Conservation (phyloP, 208 protist species). For the Wallacemonas sp. region DNA sequence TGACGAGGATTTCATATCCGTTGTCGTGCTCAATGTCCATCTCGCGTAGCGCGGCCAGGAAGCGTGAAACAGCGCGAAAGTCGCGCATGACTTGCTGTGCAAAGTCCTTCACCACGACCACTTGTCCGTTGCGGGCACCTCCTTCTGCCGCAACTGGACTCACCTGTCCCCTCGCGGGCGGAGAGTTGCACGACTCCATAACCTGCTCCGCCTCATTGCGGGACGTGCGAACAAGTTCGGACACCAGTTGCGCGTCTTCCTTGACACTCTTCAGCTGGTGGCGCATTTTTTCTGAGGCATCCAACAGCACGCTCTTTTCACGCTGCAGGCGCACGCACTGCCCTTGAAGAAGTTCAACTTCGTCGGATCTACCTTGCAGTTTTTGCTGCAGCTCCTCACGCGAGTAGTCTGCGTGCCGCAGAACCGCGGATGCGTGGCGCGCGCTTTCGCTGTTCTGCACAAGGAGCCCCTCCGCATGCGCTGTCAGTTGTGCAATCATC, state of each 20-base stretch:
- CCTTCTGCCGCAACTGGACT: conserved; percentile 2
- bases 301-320: conserved; percentile 37
- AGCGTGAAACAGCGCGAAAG: conserved; percentile 60
- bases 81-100: conserved; percentile 70
- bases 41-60: conserved; percentile 65
- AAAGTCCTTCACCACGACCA: conserved; percentile 32
- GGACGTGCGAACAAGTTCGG: conserved; percentile 61
- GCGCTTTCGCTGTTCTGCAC: conserved; percentile 58
- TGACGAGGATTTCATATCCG: conserved; percentile 46
- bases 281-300: conserved; percentile 33
- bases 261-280: conserved; percentile 63
- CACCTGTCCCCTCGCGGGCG: conserved; percentile 16
- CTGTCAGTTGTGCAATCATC: conserved; percentile 42
- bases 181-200: conserved; percentile 21
- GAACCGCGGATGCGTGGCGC: conserved; percentile 36
- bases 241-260: conserved; percentile 70
- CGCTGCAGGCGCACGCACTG: conserved; percentile 36
- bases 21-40: conserved; percentile 65
- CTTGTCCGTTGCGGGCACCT: no score
- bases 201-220: conserved; percentile 56
- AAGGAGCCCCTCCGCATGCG: conserved; percentile 52
- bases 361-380: conserved; percentile 28
- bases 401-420: conserved; percentile 52
- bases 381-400: conserved; percentile 45
- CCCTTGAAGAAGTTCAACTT: conserved; percentile 35